Percentiles rank a stretch among this genome's conserved stretches.
phyloP scores from a whole-genome alignment of 169 alveolate genomes.

The Theileria equi region DNA sequence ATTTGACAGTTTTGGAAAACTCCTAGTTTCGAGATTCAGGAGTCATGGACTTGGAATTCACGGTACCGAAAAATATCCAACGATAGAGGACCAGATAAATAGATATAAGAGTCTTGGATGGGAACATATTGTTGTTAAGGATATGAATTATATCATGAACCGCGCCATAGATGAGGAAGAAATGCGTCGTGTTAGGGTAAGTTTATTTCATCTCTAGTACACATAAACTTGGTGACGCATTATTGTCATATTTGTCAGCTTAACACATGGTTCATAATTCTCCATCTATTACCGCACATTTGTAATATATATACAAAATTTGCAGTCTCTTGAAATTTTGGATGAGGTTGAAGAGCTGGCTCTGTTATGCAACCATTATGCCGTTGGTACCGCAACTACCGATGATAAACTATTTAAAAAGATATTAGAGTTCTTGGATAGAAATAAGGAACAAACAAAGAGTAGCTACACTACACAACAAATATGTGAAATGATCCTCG shows the following conservation, averaged over 20 bases:
- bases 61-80: slow-evolving; percentile 1
- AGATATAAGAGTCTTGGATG: slow-evolving; percentile 47
- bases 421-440: slow-evolving; percentile 1
- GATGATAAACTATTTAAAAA: slow-evolving; percentile 1
- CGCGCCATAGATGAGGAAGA: slow-evolving; percentile 10
- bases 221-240: no score
- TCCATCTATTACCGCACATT: background rate
- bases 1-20: background rate
- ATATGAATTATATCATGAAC: slow-evolving; percentile 16
- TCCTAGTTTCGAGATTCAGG: background rate
- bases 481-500: slow-evolving; percentile 27
- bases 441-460: background rate
- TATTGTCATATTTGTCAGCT: no score
- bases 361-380: slow-evolving; percentile 31
- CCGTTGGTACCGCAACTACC: slow-evolving; percentile 23
- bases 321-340: slow-evolving; percentile 36
- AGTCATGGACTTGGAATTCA: slow-evolving; percentile 2
- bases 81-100: slow-evolving; percentile 31
- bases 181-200: slow-evolving; percentile 19
- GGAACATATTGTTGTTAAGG: slow-evolving; percentile 26
- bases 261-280: no score
- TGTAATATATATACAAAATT: no score
- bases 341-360: slow-evolving; percentile 52
- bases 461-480: slow-evolving; percentile 49
- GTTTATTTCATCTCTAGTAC: background rate